These are phyloP conservation scores for Fragaria vesca DNA, from an alignment of 306 rosid species.

Conservation along the genomic window DNA sequence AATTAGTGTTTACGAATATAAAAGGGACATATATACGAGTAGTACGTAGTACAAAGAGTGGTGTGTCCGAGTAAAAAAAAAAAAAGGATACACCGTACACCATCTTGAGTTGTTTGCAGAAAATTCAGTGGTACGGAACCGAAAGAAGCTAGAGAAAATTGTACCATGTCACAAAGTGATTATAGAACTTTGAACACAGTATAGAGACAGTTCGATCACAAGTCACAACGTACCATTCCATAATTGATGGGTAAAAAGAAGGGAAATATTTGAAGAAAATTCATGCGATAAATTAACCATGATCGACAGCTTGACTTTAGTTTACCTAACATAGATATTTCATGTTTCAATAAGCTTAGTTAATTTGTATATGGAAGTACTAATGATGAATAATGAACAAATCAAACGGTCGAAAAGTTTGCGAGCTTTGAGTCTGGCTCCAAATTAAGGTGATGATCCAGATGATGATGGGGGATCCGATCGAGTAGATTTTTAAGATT, in stretches of 20 bases:
- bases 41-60: not conserved
- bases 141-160: too few species aligned
- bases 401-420: conserved; percentile 53
- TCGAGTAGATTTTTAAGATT: conserved; percentile 29
- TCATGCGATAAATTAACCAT: not conserved
- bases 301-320: conserved; percentile 3
- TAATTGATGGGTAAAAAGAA: not conserved
- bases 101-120: not conserved
- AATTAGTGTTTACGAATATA: too few species aligned
- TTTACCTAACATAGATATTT: conserved; percentile 8
- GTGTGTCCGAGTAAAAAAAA: too few species aligned
- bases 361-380: not conserved
- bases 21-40: not conserved
- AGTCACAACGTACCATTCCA: not conserved
- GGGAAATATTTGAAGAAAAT: conserved; percentile 3
- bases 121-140: not conserved
- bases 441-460: conserved; percentile 25
- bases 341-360: not conserved
- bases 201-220: not conserved
- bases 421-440: conserved; percentile 29
- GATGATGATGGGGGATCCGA: conserved; percentile 30
- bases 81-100: not conserved
- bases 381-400: conserved; percentile 39
- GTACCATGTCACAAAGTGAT: not conserved
- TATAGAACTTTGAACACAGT: not conserved